A percentile compares a stretch with the other conserved stretches of the same genome.
phyloP scores from a whole-genome alignment of 805 yeast genomes.

The Cyberlindnera galapagoensis region DNA sequence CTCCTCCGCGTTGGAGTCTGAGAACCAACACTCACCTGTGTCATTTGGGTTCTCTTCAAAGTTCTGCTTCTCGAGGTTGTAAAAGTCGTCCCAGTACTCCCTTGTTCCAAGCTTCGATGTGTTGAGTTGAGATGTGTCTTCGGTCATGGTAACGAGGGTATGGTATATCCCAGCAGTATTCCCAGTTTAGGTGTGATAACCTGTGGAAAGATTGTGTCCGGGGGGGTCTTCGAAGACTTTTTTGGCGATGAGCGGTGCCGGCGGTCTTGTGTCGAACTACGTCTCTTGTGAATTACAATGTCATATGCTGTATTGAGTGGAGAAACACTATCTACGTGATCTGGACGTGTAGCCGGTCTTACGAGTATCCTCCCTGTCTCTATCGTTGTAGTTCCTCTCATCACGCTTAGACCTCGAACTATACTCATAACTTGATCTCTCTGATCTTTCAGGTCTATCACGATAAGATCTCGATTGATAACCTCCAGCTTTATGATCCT shows the following conservation, averaged over 20 bases:
- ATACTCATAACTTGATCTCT: constrained; percentile 8
- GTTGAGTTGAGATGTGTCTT: constrained; percentile 46
- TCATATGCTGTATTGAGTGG: too few relatives aligned
- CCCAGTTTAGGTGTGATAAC: too few relatives aligned
- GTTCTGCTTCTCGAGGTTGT: constrained; percentile 63
- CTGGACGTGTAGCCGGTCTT: too few relatives aligned
- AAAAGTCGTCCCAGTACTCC: constrained; percentile 89
- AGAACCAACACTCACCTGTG: constrained; percentile 95
- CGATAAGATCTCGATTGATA: constrained; percentile 14
- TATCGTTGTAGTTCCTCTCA: constrained; percentile 20
- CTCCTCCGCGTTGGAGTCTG: constrained; percentile 88
- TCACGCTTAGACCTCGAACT: constrained; percentile 11
- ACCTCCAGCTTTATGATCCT: too few relatives aligned
- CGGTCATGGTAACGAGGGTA: constrained; percentile 24
- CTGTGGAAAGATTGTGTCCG: too few relatives aligned
- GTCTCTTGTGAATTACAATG: too few relatives aligned
- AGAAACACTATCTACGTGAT: too few relatives aligned
- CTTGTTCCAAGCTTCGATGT: constrained; percentile 83
- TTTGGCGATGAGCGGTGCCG: too few relatives aligned
- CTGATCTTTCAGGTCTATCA: constrained; percentile 12
- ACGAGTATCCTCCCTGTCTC: constrained; percentile 20
- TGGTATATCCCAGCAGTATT: too few relatives aligned
- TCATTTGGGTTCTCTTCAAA: constrained; percentile 71
- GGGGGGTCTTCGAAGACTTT: too few relatives aligned
- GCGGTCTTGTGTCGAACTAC: too few relatives aligned